phyloP scores from a whole-genome alignment of 495 filamentous ascomycete genomes.

The Bombardia bombarda region DNA sequence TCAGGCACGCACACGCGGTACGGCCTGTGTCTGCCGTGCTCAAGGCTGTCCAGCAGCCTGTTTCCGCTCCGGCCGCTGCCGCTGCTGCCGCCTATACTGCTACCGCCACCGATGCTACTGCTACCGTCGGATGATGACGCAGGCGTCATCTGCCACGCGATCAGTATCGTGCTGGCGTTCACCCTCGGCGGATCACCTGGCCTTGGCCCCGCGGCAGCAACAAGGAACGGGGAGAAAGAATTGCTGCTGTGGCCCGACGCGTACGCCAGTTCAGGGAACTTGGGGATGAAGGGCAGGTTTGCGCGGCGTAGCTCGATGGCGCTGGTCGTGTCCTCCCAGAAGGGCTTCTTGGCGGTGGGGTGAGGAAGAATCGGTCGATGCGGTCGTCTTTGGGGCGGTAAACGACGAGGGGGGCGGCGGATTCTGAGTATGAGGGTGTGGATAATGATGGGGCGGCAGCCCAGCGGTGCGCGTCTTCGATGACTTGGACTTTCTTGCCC shows the following conservation, averaged over 20 bases:
- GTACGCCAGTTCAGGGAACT: constrained; percentile 24
- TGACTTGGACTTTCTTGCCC: constrained; percentile 20
- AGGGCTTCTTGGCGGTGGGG: constrained; percentile 15
- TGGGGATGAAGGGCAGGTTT: constrained; percentile 19
- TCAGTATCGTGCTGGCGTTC: constrained; percentile 12
- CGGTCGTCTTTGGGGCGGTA: constrained; percentile 20
- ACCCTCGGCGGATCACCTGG: constrained; percentile 15
- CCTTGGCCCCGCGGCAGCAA: constrained; percentile 19
- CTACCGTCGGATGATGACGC: constrained; percentile 3
- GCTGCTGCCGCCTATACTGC: no score
- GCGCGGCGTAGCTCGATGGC: constrained; percentile 16
- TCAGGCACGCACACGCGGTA: constrained; percentile 17
- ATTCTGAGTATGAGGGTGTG: constrained; percentile 15
- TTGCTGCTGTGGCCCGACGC: no score
- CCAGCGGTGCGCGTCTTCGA: constrained; percentile 25
- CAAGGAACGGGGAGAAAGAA: constrained; percentile 14
- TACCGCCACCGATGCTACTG: not conserved
- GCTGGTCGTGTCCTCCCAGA: constrained; percentile 16
- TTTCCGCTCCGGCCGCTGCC: no score
- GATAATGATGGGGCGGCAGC: constrained; percentile 14
- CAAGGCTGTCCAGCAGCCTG: no score
- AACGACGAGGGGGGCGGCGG: constrained; percentile 17
- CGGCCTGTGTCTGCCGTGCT: constrained; percentile 15
- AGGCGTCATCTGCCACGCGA: constrained; percentile 22
- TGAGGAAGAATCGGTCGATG: constrained; percentile 21